Evolutionary conservation across 176 grass and related monocot species (phyloP), one percentile per base, ranked within the genome.

Genomic region (Thalia dealbata): DNA sequence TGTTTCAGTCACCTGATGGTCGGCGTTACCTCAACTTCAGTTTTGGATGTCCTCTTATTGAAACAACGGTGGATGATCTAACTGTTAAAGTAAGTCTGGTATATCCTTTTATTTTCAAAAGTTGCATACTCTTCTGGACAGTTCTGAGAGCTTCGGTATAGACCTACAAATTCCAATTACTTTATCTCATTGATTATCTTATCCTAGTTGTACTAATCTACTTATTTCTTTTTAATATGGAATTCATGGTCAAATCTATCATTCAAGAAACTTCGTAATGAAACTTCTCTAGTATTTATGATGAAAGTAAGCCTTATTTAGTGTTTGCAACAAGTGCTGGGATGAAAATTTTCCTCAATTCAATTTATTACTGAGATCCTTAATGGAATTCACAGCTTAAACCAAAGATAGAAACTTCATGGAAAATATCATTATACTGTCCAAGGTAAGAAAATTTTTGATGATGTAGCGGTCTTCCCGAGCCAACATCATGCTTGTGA

Each of bases 21-120:
- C 52, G 7, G 24, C 77, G 66, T 45, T 79, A 79, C 41, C 77
- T 79, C 32, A 79, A 79, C 51, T 60, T 79, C 38, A 79, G 77
- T 79, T 79, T 79, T 10, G 77, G 77, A 71, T 71, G 77, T 35
- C 77, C 77, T 71, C 77, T 79, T 13, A 14, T 71, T 61, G 77
- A 79, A 10, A 79, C 77, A 4, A 15, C 35, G 22, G 77, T 79
- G 50, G 77, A 79, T 71, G 77, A 79, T 13, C 52, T 79, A 71
- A 79, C 67, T 24, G 27, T 79, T 46, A 70, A 79, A 61, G 77
- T 79, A 79, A 61, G 67, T 78, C 12, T 62, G 21, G 18, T 42
- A 43, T 19, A 12, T 3, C 24, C 19, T 18, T 30, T 64, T 35
- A 1, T 10, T 15, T 64, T 15, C 14, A 3, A 6, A 64, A 64